Evolutionary conservation across 1,284 basidiomycete genomes (phyloP).

Genomic region (Wallemia ichthyophaga): DNA sequence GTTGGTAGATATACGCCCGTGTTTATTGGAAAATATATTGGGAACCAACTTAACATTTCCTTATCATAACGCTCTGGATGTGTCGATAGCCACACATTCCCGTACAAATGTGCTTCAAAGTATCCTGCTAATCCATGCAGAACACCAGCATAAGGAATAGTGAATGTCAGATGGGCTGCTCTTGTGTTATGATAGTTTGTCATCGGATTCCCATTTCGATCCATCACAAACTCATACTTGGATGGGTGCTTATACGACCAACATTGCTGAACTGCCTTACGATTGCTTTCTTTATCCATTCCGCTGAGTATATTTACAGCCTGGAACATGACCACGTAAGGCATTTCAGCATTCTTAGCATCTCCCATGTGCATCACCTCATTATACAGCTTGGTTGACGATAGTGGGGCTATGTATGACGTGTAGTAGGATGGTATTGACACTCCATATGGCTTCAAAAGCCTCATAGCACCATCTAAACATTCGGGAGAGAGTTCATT

Average conservation of each 20-base stretch:
- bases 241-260: conserved; percentile 88
- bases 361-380: conserved; percentile 24
- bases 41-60: conserved; percentile 97
- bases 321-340: conserved; percentile 94
- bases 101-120: conserved; percentile 82
- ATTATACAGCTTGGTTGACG: conserved; percentile 67
- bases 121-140: conserved; percentile 93
- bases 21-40: conserved; percentile 52
- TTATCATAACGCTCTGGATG: conserved; percentile 60
- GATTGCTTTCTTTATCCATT: conserved; percentile 23
- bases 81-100: conserved; percentile 64
- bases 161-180: conserved; percentile 49
- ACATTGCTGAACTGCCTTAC: conserved; percentile 58
- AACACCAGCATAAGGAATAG: conserved; percentile 79
- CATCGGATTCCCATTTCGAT: conserved; percentile 31
- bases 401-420: conserved; percentile 71
- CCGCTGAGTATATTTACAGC: conserved; percentile 63
- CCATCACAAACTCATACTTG: conserved; percentile 2
- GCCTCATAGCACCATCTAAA: conserved; percentile 75
- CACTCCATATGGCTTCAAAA: conserved; percentile 61
- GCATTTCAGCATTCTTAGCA: conserved; percentile 46
- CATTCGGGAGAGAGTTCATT: conserved; percentile 96
- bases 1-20: conserved; percentile 48
- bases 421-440: conserved; percentile 92
- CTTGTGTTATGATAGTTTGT: conserved; percentile 71